Conservation (phyloP, 2,329 filamentous ascomycete genomes). For the Talaromyces sp. region DNA sequence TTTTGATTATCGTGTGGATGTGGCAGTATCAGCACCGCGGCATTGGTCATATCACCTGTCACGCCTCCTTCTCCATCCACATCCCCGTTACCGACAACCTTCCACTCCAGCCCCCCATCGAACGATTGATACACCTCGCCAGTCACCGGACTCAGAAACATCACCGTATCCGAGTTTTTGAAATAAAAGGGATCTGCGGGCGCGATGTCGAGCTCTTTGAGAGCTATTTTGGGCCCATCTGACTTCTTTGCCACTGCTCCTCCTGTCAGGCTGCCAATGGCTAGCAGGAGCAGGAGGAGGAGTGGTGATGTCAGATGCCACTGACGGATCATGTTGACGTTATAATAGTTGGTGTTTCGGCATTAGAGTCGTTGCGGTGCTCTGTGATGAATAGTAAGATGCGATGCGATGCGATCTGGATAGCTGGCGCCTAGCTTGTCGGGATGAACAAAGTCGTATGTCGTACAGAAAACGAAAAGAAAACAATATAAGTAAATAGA, state of each 20-base stretch:
- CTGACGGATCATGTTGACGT: slow-evolving; percentile 39
- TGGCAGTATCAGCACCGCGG: slow-evolving; percentile 57
- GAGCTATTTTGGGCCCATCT: slow-evolving; percentile 63
- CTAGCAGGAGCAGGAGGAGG: slow-evolving; percentile 53
- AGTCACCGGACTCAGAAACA: slow-evolving; percentile 66
- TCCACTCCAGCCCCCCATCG: slow-evolving; percentile 78
- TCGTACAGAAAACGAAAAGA: neutral
- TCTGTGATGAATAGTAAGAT: neutral
- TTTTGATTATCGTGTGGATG: slow-evolving; percentile 75
- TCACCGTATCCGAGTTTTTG: slow-evolving; percentile 75
- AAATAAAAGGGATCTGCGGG: slow-evolving; percentile 81
- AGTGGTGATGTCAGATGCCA: slow-evolving; percentile 52
- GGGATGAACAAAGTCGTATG: neutral
- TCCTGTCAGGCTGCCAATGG: slow-evolving; percentile 23
- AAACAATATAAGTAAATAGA: neutral
- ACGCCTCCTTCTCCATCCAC: slow-evolving; percentile 56
- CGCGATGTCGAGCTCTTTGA: slow-evolving; percentile 62
- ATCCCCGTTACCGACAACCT: slow-evolving; percentile 42
- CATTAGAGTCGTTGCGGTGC: slow-evolving; percentile 15
- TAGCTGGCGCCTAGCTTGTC: neutral
- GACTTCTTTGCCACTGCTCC: slow-evolving; percentile 44
- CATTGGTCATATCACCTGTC: slow-evolving; percentile 36
- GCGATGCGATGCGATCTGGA: slow-evolving; percentile 1
- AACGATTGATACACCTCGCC: slow-evolving; percentile 71
- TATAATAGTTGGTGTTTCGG: slow-evolving; percentile 28